Base-by-base conservation (phyloP, 2,329 filamentous ascomycete genomes). In the Penicillium oxalicum region DNA sequence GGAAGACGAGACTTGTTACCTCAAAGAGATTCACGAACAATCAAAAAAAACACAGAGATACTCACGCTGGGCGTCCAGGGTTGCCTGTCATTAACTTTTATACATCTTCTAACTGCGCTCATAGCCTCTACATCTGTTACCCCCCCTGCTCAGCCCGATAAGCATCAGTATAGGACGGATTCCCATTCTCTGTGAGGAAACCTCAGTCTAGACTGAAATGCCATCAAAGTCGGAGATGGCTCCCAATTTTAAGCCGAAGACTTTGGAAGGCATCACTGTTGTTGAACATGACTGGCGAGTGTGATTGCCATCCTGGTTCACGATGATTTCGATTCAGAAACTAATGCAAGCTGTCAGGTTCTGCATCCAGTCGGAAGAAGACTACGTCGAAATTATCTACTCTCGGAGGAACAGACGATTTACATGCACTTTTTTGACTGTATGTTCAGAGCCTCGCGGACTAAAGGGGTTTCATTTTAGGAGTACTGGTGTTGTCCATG, bases 181-280 rank as follows among this genome's bases (percentile, higher is more conserved):
- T 38, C 53, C 53, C 1, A 63, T 63, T 28, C 60, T 62, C 40
- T 62, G 38, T 40, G 48, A 61, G 40, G 56, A 62, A 45, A 62
- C 58, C 48, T 42, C 39, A 57, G 51, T 18, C 55, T 5, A 62
- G 59, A 47, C 45, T 62, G 1, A 18, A 63, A 44, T 28, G 63
- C 54, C 61, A 58, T 41, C 44, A 37, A 6, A 55, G 51, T 42
- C 25, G 54, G 39, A 26, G 55, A 60, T 63, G 27, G 60, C 60
- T 61, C 55, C 35, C 48, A 62, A 61, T 41, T 59, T 56, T 25
- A 62, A 61, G 38, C 54, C 49, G 4, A 62, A 50, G 36, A 61
- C 53, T 1, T 40, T 64, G 9, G 12, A 51, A 60, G 56, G 53
- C n/a, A 53, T 62, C 41, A 50, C 57, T 8, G 46, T 57, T 4